phyloP scores from a whole-genome alignment of 2,329 filamentous ascomycete genomes.

The Claviceps paspali region DNA sequence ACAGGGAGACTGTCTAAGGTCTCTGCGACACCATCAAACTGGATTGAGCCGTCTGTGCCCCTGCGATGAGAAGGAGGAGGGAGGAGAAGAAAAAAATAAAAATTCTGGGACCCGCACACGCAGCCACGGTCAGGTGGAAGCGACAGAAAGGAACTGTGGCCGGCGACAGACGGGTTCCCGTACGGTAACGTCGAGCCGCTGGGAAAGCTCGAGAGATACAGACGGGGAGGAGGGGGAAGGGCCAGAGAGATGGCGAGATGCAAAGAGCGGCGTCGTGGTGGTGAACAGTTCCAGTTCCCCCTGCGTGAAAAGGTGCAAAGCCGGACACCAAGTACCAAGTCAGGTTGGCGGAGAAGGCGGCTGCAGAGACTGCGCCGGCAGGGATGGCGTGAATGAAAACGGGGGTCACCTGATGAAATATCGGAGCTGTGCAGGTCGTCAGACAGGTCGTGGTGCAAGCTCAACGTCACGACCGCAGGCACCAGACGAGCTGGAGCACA shows the following conservation, averaged over 20 bases:
- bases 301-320: slow-evolving; percentile 2
- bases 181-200: slow-evolving; percentile 1
- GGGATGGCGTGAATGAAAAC: neutral
- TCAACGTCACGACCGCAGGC: slow-evolving; percentile 1
- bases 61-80: neutral
- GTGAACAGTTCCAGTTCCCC: no score
- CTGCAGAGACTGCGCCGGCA: slow-evolving; percentile 5
- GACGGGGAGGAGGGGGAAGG: no score
- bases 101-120: neutral
- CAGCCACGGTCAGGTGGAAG: neutral
- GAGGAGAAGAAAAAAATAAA: neutral
- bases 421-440: neutral
- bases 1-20: slow-evolving; percentile 12
- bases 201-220: neutral
- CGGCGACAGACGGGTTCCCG: slow-evolving; percentile 1
- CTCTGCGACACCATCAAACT: slow-evolving; percentile 4
- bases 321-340: neutral
- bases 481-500: neutral
- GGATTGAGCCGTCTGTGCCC: neutral
- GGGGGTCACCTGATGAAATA: neutral
- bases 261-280: no score
- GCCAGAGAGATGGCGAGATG: neutral
- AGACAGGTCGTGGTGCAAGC: slow-evolving; percentile 1
- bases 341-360: neutral
- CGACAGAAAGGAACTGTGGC: neutral